Percentiles rank a stretch among this genome's conserved stretches.
Conservation (phyloP, 495 filamentous ascomycete species). For the Pyronema domesticum region DNA sequence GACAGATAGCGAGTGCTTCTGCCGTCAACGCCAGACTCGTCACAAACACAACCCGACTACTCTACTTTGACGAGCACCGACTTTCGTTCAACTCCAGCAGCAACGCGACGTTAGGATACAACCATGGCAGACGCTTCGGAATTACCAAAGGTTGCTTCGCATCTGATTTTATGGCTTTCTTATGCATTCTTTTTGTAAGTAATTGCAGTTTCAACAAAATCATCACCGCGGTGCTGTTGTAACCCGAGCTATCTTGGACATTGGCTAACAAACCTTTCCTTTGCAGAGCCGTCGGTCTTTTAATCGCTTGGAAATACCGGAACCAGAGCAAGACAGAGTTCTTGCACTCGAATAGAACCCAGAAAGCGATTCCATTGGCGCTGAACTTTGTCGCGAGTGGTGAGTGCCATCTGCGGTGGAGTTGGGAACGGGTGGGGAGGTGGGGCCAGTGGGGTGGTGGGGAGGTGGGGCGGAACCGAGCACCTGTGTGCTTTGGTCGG, state of each 20-base stretch:
- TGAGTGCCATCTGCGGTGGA: constrained; percentile 37
- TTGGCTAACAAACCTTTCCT: constrained; percentile 1
- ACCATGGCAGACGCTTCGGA: too few species aligned
- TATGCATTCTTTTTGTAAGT: constrained; percentile 55
- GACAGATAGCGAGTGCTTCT: too few species aligned
- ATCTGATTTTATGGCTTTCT: constrained; percentile 57
- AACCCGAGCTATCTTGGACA: too few species aligned
- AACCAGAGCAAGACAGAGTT: constrained; percentile 51
- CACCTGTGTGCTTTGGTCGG: constrained; percentile 25
- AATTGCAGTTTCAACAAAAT: constrained; percentile 1
- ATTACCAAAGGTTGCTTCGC: constrained; percentile 33
- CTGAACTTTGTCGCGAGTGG: constrained; percentile 70
- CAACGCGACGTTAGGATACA: too few species aligned
- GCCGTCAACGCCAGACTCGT: too few species aligned
- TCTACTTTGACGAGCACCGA: too few species aligned
- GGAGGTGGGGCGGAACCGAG: constrained; percentile 26
- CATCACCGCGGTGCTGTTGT: not conserved
- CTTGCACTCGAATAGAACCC: constrained; percentile 51
- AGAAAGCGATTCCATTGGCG: constrained; percentile 57
- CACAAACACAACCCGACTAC: too few species aligned
- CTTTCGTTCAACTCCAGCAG: too few species aligned
- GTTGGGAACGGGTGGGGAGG: constrained; percentile 32
- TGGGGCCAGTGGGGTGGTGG: constrained; percentile 52
- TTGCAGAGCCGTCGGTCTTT: constrained; percentile 41
- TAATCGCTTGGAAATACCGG: constrained; percentile 49